Base-by-base conservation (phyloP, 139 green algal species). In the Chlamydomonas sphaeroides region DNA sequence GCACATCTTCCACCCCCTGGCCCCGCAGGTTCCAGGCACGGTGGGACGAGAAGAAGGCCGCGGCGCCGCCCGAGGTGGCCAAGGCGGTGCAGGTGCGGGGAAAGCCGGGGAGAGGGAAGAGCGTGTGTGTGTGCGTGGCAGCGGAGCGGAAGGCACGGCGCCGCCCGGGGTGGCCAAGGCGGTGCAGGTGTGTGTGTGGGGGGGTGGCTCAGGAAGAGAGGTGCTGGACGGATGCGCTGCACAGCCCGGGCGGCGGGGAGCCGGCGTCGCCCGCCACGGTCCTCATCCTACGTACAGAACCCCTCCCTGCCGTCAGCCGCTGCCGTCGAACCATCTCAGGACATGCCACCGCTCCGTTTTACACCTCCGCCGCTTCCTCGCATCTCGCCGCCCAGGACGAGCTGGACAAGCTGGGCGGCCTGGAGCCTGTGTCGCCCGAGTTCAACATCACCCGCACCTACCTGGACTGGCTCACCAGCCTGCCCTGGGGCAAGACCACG, bases 381-480 rank as follows among this genome's bases (percentile, higher is more conserved):
- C 35, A 35, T 30, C 72, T 26, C 32, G 5, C 32, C n/a, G 23
- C 69, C 7, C 57, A 80, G 62, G 96, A 99, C 74, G 97, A 99
- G 88, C 79, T 99, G 72, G 86, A 91, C 53, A 98, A 98, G 92
- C 93, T 99, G 53, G 77, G 71, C 51, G 88, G 89, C 25, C 93
- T 99, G 57, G 97, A 99, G 86, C 91, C 94, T 30, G 82, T 92
- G 68, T 95, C 89, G 32, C 92, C 88, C 20, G 97, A 99, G 93
- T 99, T 99, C 93, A 98, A 98, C 84, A 93, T 99, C 36, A 98
- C 95, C 2, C 92, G 96, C 81, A 99, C 95, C 87, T 99, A 99
- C 91, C 93, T 90, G 73, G 96, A 99, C 76, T 99, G 96, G 96
- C 90, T 99, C 48, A 98, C 95, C n/a, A 88, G 84, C 41, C 87